phyloP scores from a whole-genome alignment of 2,329 filamentous ascomycete species.

The Pseudophaeomoniella oleicola region DNA sequence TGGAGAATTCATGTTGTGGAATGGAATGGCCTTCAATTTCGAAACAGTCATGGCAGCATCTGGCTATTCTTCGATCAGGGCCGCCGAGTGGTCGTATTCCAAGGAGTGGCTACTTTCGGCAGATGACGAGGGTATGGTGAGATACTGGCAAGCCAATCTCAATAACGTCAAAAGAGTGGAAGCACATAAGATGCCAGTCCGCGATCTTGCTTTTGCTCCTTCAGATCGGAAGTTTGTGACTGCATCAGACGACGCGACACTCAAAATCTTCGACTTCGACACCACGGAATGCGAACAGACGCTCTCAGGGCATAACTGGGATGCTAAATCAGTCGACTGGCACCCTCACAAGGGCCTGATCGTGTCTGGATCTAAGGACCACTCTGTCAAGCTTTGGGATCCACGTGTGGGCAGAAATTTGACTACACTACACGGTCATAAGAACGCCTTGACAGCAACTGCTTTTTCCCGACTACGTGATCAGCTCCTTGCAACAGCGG shows the following conservation, averaged over 20 bases:
- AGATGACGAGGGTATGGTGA: conserved; percentile 87
- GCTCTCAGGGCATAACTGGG: conserved; percentile 91
- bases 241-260: conserved; percentile 78
- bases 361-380: conserved; percentile 93
- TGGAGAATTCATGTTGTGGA: conserved; percentile 97
- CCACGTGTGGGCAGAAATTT: conserved; percentile 80
- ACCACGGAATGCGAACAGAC: conserved; percentile 69
- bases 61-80: conserved; percentile 53
- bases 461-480: conserved; percentile 77
- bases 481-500: conserved; percentile 77
- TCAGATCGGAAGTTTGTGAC: conserved; percentile 94
- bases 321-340: conserved; percentile 95
- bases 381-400: conserved; percentile 96
- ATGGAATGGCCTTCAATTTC: conserved; percentile 97
- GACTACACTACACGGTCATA: conserved; percentile 89
- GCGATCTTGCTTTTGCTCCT: conserved; percentile 84
- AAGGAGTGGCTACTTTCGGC: conserved; percentile 95
- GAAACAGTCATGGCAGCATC: conserved; percentile 72
- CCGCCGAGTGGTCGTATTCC: conserved; percentile 78
- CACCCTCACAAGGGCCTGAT: conserved; percentile 88
- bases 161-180: conserved; percentile 95
- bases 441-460: conserved; percentile 91
- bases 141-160: conserved; percentile 98
- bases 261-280: conserved; percentile 96
- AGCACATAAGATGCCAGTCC: conserved; percentile 76